These are phyloP conservation scores for Rosa lucieae DNA, from an alignment of 306 rosid genomes.

Conservation along the genomic window DNA sequence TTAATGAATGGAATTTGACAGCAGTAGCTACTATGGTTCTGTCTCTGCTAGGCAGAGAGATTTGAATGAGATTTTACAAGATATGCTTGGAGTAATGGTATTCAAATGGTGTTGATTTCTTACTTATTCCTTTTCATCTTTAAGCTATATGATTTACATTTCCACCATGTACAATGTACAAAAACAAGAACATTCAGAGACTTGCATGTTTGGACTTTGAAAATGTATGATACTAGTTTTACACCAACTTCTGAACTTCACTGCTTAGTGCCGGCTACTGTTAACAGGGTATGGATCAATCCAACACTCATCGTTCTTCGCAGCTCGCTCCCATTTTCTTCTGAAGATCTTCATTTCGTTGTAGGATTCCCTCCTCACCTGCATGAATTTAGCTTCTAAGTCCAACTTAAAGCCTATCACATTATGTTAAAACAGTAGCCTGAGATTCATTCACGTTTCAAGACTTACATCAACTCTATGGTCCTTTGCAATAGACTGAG, in stretches of 20 bases:
- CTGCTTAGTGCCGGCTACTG: neutral
- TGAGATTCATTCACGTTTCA: neutral
- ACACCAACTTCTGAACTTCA: neutral
- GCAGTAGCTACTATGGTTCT: neutral
- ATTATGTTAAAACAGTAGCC: neutral
- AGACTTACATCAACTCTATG: conserved; percentile 74
- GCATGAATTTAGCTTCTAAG: neutral
- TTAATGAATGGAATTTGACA: neutral
- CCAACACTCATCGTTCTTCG: conserved; percentile 46
- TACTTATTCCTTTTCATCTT: neutral
- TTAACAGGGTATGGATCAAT: conserved; percentile 28
- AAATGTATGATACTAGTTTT: neutral
- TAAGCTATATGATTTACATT: neutral
- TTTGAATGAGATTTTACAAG: neutral
- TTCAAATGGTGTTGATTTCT: neutral
- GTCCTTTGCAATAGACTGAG: conserved; percentile 37
- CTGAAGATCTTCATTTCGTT: conserved; percentile 36
- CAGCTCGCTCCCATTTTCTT: conserved; percentile 48
- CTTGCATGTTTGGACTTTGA: neutral
- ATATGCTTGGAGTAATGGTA: neutral
- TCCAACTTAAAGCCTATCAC: neutral
- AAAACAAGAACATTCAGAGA: neutral
- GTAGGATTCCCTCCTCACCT: conserved; percentile 61
- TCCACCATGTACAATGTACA: neutral
- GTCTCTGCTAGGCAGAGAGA: neutral